Evolutionary conservation across 1,284 basidiomycete genomes (phyloP).

Genomic region (Blastosporella zonata): DNA sequence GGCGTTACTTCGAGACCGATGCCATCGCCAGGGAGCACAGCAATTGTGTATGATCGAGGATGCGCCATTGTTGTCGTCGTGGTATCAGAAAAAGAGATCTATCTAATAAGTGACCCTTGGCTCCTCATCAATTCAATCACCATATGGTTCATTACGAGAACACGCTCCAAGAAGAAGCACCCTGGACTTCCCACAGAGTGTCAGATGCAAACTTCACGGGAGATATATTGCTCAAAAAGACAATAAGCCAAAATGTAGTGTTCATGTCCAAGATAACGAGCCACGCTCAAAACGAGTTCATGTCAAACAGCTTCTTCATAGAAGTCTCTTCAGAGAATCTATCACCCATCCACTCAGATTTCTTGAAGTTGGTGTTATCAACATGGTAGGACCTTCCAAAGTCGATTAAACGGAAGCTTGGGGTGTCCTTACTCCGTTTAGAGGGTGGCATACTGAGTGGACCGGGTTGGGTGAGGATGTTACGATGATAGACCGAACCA

Average conservation of each 20-base stretch:
- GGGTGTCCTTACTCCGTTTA: constrained; percentile 24
- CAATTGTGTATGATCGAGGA: constrained; percentile 41
- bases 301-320: constrained; percentile 6
- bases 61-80: background rate
- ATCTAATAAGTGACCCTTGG: background rate
- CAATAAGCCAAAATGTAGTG: background rate
- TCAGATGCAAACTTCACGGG: background rate
- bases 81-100: background rate
- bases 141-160: no score
- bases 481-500: constrained; percentile 40
- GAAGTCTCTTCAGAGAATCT: constrained; percentile 1
- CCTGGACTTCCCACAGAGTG: no score
- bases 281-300: background rate
- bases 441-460: constrained; percentile 36
- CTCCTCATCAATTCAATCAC: background rate
- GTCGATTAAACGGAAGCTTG: constrained; percentile 51
- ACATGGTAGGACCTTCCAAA: constrained; percentile 34
- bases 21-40: constrained; percentile 57
- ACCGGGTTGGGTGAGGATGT: constrained; percentile 46
- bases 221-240: background rate
- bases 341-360: background rate
- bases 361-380: background rate
- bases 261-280: background rate
- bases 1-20: constrained; percentile 53
- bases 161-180: no score